Evolutionary conservation across 2,329 filamentous ascomycete genomes (phyloP), one percentile per base, ranked within the genome.

Genomic region (Lachnellula subtilissima): DNA sequence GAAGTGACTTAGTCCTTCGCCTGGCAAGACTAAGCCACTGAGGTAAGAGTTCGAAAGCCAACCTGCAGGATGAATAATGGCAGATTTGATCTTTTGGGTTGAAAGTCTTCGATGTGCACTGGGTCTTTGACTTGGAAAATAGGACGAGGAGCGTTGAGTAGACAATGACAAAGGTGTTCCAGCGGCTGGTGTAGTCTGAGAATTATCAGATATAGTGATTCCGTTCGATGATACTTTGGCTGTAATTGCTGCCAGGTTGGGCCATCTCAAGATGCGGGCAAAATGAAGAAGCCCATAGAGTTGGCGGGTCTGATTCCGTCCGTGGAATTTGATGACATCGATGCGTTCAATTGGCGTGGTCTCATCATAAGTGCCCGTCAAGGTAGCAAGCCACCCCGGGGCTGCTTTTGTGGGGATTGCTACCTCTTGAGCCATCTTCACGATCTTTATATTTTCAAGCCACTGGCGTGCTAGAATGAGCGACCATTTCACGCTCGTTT

Each of bases 21-120:
- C 85, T 0, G 85, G 85, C 8, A 88, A 72, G 65, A 87, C 77
- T 46, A 88, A 68, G 0, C 85, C 84, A 36, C 83, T 87, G 7
- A 87, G 73, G 62, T 86, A 88, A 23, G 83, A 86, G 67, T 84
- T 84, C 5, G 84, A 86, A 17, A 88, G 75, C 85, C 85, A 88
- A 1, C 85, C 85, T 0, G 80, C 78, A 2, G 78, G 72, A 58
- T 84, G 79, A 22, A 86, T 72, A 1, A 79, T 79, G 2, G 83
- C 81, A 15, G 82, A 78, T 50, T 85, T 74, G 60, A 77, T 83
- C 32, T 47, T 62, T 17, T 67, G 61, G 9, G 56, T 52, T 42
- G 67, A 66, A n/a, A 63, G 35, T 2, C 55, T 62, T 39, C 64
- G 55, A 22, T 61, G 59, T 6, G 66, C 50, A 19, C 48, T 56